Evolutionary conservation across 805 yeast species (phyloP), one percentile per base, ranked within the genome.

Genomic region (Ogataea trehalophila): DNA sequence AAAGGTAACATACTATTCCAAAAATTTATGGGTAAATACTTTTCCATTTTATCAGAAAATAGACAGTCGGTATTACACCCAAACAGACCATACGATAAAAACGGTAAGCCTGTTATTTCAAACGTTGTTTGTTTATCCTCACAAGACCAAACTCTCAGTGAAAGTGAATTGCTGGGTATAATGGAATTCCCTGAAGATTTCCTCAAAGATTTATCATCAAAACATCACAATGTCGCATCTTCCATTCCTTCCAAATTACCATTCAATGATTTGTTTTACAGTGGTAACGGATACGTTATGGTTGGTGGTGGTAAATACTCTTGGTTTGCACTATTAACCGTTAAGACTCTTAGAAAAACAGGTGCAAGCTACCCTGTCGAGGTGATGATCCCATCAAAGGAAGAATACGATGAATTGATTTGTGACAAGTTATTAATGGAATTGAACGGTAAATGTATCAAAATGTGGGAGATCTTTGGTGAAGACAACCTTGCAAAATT

Each of bases 221-320:
- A 79, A 3, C 85, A 81, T 58, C 41, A 54, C 5, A 58, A 58
- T 37, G 75, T 77, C 15, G 69, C 74, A 23, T 58, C 60, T 5
- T 62, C 62, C 31, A 60, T 81, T 63, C 85, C 83, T 0, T 69
- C 68, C 3, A 65, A 64, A 48, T 49, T 65, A 5, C 53, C 58
- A 1, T 36, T 50, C 20, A 47, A 47, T 2, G 39, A 54, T 5
- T 53, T 20, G 20, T 20, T 58, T 29, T 61, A 51, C 49, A 23
- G 33, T 15, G 60, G 60, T 6, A 39, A 37, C 20, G 61, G 61
- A 0, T 57, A 54, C 35, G 73, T 68, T 3, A 62, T 69, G 57
- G 59, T 70, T 39, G 75, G 73, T 20, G 75, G 73, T 37, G 72
- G 71, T 6, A 44, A 60, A 7, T 61, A 60, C 46, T 57, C 69